Evolutionary conservation across 129 eudicot genomes (phyloP), one percentile per base, ranked within the genome.

Genomic region (Centaurea solstitialis): DNA sequence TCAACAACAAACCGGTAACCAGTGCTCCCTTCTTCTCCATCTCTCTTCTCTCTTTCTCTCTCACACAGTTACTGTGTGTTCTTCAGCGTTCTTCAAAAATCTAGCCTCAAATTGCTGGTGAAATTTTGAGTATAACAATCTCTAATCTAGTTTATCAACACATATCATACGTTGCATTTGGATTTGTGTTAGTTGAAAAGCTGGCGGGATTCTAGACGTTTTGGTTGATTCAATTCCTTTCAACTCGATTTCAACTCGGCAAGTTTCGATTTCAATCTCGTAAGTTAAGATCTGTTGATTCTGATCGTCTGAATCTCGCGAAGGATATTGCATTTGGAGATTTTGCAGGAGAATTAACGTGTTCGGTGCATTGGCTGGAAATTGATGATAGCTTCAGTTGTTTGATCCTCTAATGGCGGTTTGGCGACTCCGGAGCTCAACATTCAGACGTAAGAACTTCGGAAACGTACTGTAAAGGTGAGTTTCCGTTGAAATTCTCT

Each of bases 271-370:
- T 68, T 37, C 68, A n/a, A n/a, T 26, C 30, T 77, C 74, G 74
- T 72, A 80, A 72, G 40, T 72, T 72, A 77, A 77, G 53, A 83
- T 71, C 69, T 73, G 77, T n/a, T 30, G 11, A 23, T 73, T 33
- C 57, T 4, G 38, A 35, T 73, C 5, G 20, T 2, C 76, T n/a
- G 77, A 77, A 61, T 72, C 65, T 70, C 72, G 75, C 43, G 50
- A 57, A 30, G 9, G 64, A 17, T n/a, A 13, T 61, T 61, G 72
- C 53, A 10, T 57, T 15, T 77, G 73, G 67, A 77, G 57, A 38
- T 82, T 26, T 69, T 12, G 20, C 45, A n/a, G 71, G 73, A 72
- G 74, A 28, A 39, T 6, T n/a, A n/a, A n/a, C n/a, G 78, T 26
- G 28, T 64, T 68, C 17, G 73, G 61, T 13, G 83, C 15, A 15